Conservation (phyloP, 2,329 filamentous ascomycete species). For the Cladobotryum protrusum region DNA sequence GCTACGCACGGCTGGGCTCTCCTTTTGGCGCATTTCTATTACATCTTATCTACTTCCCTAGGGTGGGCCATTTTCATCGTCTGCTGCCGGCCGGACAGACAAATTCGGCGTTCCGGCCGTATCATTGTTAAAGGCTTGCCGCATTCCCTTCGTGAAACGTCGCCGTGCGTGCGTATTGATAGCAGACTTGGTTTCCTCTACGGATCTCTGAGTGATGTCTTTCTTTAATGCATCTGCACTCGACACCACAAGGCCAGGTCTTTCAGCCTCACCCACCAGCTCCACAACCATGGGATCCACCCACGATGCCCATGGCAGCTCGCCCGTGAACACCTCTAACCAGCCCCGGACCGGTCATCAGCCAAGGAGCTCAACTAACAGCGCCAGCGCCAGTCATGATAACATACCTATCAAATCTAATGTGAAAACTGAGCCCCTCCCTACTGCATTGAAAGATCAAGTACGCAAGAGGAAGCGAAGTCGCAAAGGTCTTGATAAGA, state of each 20-base stretch:
- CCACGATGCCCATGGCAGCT: slow-evolving; percentile 6
- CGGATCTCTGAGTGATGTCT: slow-evolving; percentile 7
- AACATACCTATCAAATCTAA: neutral
- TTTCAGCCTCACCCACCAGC: slow-evolving; percentile 10
- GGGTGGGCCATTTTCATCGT: too few species aligned
- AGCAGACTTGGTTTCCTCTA: neutral
- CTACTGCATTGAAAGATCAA: slow-evolving; percentile 11
- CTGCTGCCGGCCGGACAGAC: too few species aligned
- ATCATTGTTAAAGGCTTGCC: too few species aligned
- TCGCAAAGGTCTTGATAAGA: slow-evolving; percentile 73
- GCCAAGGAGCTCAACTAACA: slow-evolving; percentile 1
- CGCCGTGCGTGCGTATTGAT: neutral
- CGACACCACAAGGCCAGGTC: slow-evolving; percentile 6
- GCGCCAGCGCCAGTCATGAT: slow-evolving; percentile 1
- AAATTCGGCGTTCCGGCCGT: too few species aligned
- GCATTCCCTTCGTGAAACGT: too few species aligned
- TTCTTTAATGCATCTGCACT: slow-evolving; percentile 1
- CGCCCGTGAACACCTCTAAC: slow-evolving; percentile 1
- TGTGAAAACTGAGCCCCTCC: slow-evolving; percentile 9
- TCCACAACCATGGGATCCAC: slow-evolving; percentile 9
- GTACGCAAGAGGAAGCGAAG: slow-evolving; percentile 57
- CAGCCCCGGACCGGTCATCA: neutral
- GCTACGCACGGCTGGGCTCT: too few species aligned
- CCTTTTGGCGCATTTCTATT: too few species aligned
- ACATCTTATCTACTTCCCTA: too few species aligned